Base-by-base conservation (phyloP, 352 stramenopile genomes). In the Globisporangium lucens region DNA sequence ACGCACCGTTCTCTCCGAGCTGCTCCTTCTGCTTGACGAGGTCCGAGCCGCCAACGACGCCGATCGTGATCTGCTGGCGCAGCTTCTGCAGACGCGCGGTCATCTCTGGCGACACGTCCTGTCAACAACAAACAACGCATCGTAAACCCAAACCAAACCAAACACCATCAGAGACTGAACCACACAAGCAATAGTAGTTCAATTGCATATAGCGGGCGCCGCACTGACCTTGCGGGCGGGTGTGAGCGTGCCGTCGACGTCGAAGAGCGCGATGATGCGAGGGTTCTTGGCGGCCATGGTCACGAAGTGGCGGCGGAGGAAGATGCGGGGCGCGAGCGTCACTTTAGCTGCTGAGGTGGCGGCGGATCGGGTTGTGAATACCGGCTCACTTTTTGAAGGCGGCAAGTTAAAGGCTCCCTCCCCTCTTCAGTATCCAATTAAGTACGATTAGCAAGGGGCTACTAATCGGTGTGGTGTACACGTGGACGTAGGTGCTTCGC, bases 1-100 rank as follows among this genome's bases (percentile, higher is more conserved):
- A 69, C 75, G 41, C 61, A 97, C 90, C 89, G 65, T 92, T 83
- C 57, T 97, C 86, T 62, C 98, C 98, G 22, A 99, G 89, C 76
- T 99, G 98, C 74, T 99, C 97, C 85, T 98, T 97, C 78, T 99
- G 98, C 87, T 99, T 99, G 35, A 96, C 87, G 46, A 99, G 85
- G 77, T 99, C 98, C 49, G 95, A 99, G 59, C 97, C 97, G 65
- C 97, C 97, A 38, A 99, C 97, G 66, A 99, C 98, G 49, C 98
- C 98, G 63, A 99, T 94, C 7, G 95, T 99, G 71, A 99, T 98
- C 71, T 77, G 76, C 73, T 93, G 91, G 63, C 82, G 97, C 68
- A 99, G 86, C 65, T 91, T 88, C 61, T 94, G 86, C 63, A 99
- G 87, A 61, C 98, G 98, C n/a, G 73, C 78, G 65, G 93, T 78